Conservation (phyloP, 495 filamentous ascomycete genomes). For the Xylaria nigripes region DNA sequence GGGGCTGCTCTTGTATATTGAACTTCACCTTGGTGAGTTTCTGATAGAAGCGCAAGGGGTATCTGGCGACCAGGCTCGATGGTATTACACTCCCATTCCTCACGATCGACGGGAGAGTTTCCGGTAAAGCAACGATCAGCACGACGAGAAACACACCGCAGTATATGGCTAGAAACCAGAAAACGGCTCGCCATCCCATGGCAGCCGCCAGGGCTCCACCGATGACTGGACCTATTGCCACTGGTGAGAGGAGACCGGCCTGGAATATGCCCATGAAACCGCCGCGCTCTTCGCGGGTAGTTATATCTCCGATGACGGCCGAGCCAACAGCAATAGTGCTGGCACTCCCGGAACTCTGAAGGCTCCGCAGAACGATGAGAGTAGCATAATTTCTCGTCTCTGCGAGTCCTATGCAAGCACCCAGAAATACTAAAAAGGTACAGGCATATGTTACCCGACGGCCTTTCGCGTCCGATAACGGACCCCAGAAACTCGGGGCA, state of each 20-base stretch:
- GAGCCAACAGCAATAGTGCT: slow-evolving; percentile 49
- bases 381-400: slow-evolving; percentile 38
- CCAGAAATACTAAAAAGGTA: slow-evolving; percentile 41
- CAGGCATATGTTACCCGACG: slow-evolving; percentile 39
- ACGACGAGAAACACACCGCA: slow-evolving; percentile 36
- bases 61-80: slow-evolving; percentile 22
- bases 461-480: slow-evolving; percentile 41
- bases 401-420: slow-evolving; percentile 42
- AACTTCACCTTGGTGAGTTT: slow-evolving; percentile 20
- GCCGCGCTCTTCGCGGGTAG: slow-evolving; percentile 44
- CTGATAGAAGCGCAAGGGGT: slow-evolving; percentile 32
- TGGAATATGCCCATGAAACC: slow-evolving; percentile 50
- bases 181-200: slow-evolving; percentile 49
- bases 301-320: slow-evolving; percentile 51
- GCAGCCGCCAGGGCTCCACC: slow-evolving; percentile 45
- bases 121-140: slow-evolving; percentile 40
- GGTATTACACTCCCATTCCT: slow-evolving; percentile 39
- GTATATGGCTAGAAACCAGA: slow-evolving; percentile 49
- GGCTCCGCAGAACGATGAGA: slow-evolving; percentile 39
- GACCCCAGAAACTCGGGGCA: slow-evolving; percentile 45
- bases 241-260: slow-evolving; percentile 38
- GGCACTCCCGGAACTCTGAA: slow-evolving; percentile 45
- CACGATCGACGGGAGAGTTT: slow-evolving; percentile 47
- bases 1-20: slow-evolving; percentile 5
- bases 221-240: slow-evolving; percentile 47